Base-by-base conservation (phyloP, 2,329 filamentous ascomycete genomes). In the Macroventuria anomochaeta region DNA sequence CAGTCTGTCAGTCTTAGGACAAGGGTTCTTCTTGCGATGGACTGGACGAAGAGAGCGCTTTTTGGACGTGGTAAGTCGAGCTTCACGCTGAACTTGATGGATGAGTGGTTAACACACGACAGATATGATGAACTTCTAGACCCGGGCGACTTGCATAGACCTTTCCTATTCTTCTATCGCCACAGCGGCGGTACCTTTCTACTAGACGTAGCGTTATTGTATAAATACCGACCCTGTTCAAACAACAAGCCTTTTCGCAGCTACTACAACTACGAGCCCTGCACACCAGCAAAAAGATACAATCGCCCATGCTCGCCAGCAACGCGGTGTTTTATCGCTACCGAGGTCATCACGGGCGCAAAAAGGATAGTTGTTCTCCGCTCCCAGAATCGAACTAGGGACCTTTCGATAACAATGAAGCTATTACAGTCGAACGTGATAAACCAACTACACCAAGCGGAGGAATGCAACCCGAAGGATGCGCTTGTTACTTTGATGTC, bases 1-100 rank as follows among this genome's bases (percentile, higher is more conserved):
- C 91, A 99, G 81, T 96, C 91, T 70, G 95, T 99, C 40, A 97
- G 93, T 75, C 83, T 97, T 55, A 82, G 95, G 63, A 99, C 95
- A 21, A 85, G 93, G 58, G 85, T 91, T 61, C 77, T 99, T 69
- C 81, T 99, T 76, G 92, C 92, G 15, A 97, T 99, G 95, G 95
- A 99, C 75, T 99, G 95, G 95, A 88, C 86, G n/a, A 99, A 97
- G 85, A 84, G 96, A 72, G 90, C 91, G 11, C 76, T 99, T 18
- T 99, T 99, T 79, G 95, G 95, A 63, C 84, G 95, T 87, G 95
- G 93, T 97, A 77, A 80, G 88, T 80, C 36, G 1, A 34, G 20
- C 25, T 17, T 12, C n/a, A 26, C 21, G 3, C 26, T 3, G 7
- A 3, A 12, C 5, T 5, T 13, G 1, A 8, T 1, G 11, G 34